Evolutionary conservation across 805 yeast genomes (phyloP), one percentile per base, ranked within the genome.

Genomic region (Metschnikowia arizonensis): DNA sequence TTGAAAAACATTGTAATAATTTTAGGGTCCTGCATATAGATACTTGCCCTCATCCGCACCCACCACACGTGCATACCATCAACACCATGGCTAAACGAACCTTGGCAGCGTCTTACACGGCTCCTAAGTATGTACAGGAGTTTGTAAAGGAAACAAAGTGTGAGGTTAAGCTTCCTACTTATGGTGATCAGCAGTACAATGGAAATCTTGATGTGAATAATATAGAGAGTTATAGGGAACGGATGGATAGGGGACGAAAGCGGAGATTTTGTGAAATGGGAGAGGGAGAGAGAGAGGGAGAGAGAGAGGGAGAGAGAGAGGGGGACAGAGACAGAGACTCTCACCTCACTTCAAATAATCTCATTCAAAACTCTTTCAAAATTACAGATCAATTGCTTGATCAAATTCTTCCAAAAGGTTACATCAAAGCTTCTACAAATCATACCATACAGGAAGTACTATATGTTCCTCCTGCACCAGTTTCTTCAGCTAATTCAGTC

Each of bases 341-440:
- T n/a, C n/a, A n/a, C n/a, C n/a, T n/a, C n/a, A n/a, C n/a, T n/a
- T n/a, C n/a, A n/a, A n/a, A n/a, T 15, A 25, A 25, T 5, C 29
- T 14, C n/a, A 17, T 3, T 11, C 3, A 10, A 18, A 32, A 36
- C 11, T 6, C 8, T 6, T 18, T 37, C 9, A 19, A 37, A n/a
- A 21, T 37, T 10, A 37, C 79, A 0, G 74, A 73, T 45, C 74
- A 64, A 18, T 64, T 72, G 11, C 64, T 82, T 5, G 75, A 77
- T 42, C 58, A 64, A 31, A 56, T 82, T 7, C 61, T 82, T 28
- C 87, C 86, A 0, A 50, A 63, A 11, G 84, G 83, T 0, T 83
- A 75, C 51, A 60, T 68, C 15, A 57, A 73, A 11, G 68, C 61
- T 2, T 37, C 64, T 2, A 72, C 71, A 3, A 56, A 56, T 14